Base-by-base conservation (phyloP, 140 eudicot species). In the Oenanthe javanica region DNA sequence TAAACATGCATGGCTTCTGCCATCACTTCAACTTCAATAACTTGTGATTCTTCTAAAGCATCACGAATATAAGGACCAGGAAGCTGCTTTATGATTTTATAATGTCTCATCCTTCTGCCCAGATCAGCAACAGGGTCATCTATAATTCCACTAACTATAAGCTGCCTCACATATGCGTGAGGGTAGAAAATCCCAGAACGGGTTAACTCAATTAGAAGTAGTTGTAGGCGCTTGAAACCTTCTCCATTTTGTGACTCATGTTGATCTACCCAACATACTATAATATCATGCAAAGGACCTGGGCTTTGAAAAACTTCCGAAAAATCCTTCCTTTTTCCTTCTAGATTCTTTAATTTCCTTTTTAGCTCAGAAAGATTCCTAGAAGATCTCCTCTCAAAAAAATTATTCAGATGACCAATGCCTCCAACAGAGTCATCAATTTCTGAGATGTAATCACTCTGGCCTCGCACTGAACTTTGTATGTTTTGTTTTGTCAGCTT, bases 221-320 rank as follows among this genome's bases (percentile, higher is more conserved):
- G 85, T 77, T 96, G 97, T 82, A 96, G 88, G 23, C 98, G 93
- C 84, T 88, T 93, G 82, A 89, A 87, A 83, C 98, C 98, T 88
- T 96, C 97, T 23, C 87, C 88, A 48, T 78, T 87, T 43, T 91
- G 90, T 76, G 89, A 83, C 71, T 96, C 96, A 87, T 96, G 99
- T 52, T 93, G 99, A 85, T 96, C 99, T 40, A 96, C 82, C 99
- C 99, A 96, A 67, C 99, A 93, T 54, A 96, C 99, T 51, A 96
- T 84, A 13, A 87, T 82, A 84, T 96, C 99, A 88, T 96, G 99
- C 72, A 93, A 86, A 14, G 94, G 94, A 73, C 98, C 88, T 19
- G 97, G 97, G 77, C 98, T 93, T 79, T 88, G 94, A 81, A 91
- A 93, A 64, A 88, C 81, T 59, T 86, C 90, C 1, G 91, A 85